Evolutionary conservation across 2,329 filamentous ascomycete genomes (phyloP), one percentile per base, ranked within the genome.

Genomic region (Pseudogymnoascus sp.): DNA sequence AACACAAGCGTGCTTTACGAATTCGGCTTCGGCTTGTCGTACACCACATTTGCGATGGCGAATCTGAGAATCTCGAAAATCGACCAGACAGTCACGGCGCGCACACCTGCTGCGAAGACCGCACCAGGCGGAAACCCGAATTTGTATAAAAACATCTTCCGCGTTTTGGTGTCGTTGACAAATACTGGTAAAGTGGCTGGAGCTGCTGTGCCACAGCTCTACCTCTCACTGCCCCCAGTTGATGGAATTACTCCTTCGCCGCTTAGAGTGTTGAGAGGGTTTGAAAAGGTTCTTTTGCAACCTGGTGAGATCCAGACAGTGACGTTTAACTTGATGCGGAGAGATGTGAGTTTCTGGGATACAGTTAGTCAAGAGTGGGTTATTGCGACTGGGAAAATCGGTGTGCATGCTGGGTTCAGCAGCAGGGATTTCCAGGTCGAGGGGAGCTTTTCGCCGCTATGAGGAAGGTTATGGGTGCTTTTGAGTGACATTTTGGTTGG

Each of bases 21-120:
- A 69, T 94, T 93, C 67, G 90, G 90, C 8, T 88, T 81, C 68
- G 90, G 90, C 60, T 76, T 94, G 14, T 87, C 83, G 5, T 95
- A 93, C 78, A 90, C 89, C 0, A 89, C 80, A 2, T 92, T 94
- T 69, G 71, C 74, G 22, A 79, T 78, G 66, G 75, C 77, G 3
- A 70, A 73, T n/a, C 70, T 78, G 9, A 28, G 2, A 73, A 70
- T 0, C 68, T 81, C 32, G 73, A 73, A 3, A 57, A 69, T 54
- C 11, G 47, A 54, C 47, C 22, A 54, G 47, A 34, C 18, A 14
- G 28, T 54, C 6, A 54, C 47, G 5, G 47, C 47, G 0, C 47
- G 47, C 3, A 28, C 61, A 4, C 39, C 64, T 22, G 35, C 28
- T 16, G 57, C 57, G 3, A 58, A 58, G 14, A 60, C 37, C n/a